A percentile compares a stretch with the other conserved stretches of the same genome.
phyloP scores from a whole-genome alignment of 2,329 filamentous ascomycete genomes.

The Cladophialophora yegresii region DNA sequence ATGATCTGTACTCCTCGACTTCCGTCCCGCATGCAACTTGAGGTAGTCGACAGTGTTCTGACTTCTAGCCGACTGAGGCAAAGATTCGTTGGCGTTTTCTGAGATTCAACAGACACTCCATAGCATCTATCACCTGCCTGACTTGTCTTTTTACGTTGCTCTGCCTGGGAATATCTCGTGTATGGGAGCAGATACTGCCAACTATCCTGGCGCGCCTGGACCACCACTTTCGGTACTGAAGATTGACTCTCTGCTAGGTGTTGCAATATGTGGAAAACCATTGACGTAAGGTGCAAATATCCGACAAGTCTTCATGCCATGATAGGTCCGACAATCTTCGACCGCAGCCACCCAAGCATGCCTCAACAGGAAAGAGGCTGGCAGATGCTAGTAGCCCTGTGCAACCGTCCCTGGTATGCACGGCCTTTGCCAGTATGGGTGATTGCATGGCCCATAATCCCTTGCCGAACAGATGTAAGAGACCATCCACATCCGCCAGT shows the following conservation, averaged over 20 bases:
- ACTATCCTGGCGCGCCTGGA: slow-evolving; percentile 25
- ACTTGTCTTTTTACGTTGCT: slow-evolving; percentile 38
- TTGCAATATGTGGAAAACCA: slow-evolving; percentile 16
- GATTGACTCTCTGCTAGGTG: slow-evolving; percentile 27
- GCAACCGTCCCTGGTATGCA: slow-evolving; percentile 7
- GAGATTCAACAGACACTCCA: slow-evolving; percentile 35
- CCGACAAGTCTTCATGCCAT: slow-evolving; percentile 16
- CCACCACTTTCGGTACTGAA: slow-evolving; percentile 21
- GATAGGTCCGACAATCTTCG: slow-evolving; percentile 13
- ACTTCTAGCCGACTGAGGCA: slow-evolving; percentile 14
- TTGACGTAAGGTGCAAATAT: slow-evolving; percentile 16
- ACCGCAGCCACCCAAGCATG: slow-evolving; percentile 3
- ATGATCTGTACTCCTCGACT: not conserved
- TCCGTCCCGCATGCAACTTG: not conserved
- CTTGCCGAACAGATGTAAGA: slow-evolving; percentile 5
- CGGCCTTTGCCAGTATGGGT: not conserved
- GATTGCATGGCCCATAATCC: slow-evolving; percentile 4
- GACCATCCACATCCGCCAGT: not conserved
- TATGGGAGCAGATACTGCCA: slow-evolving; percentile 55
- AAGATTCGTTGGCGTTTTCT: slow-evolving; percentile 28
- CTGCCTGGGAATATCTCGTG: slow-evolving; percentile 69
- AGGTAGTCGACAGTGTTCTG: slow-evolving; percentile 11
- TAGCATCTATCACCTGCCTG: slow-evolving; percentile 37
- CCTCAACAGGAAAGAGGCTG: slow-evolving; percentile 1
- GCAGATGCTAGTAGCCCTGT: slow-evolving; percentile 1